These are phyloP conservation scores for Blastobotrys robertii DNA, from an alignment of 805 yeast species.

Conservation along the genomic window DNA sequence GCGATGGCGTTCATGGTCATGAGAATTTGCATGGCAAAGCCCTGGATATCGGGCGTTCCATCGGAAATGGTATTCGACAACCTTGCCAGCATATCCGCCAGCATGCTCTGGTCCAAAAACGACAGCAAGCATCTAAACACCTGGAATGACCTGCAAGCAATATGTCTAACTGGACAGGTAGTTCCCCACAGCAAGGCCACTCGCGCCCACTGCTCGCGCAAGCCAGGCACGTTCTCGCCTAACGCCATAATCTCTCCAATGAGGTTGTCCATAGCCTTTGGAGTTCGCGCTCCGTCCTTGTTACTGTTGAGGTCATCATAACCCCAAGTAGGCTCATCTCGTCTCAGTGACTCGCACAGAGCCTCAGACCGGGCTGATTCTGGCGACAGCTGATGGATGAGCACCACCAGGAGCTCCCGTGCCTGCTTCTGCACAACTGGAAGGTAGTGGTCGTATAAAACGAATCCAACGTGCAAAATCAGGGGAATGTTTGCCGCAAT, in stretches of 20 bases:
- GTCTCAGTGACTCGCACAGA: slow-evolving; percentile 48
- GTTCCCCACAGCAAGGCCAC: slow-evolving; percentile 90
- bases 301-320: slow-evolving; percentile 78
- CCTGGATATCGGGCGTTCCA: slow-evolving; percentile 81
- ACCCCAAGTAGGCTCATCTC: slow-evolving; percentile 59
- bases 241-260: slow-evolving; percentile 50
- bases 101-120: slow-evolving; percentile 75
- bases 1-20: slow-evolving; percentile 93
- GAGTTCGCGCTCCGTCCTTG: slow-evolving; percentile 72
- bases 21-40: slow-evolving; percentile 91
- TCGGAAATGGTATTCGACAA: slow-evolving; percentile 90
- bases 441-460: slow-evolving; percentile 79
- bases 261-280: slow-evolving; percentile 71
- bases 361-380: slow-evolving; percentile 43
- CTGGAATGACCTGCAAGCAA: slow-evolving; percentile 95
- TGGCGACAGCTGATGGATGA: slow-evolving; percentile 55
- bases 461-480: slow-evolving; percentile 68
- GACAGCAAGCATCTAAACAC: slow-evolving; percentile 77
- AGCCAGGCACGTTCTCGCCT: slow-evolving; percentile 26
- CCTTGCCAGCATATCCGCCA: slow-evolving; percentile 88
- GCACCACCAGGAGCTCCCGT: slow-evolving; percentile 58
- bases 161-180: slow-evolving; percentile 91
- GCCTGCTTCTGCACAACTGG: slow-evolving; percentile 80
- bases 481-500: slow-evolving; percentile 55
- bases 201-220: slow-evolving; percentile 79